Conservation (phyloP, 208 protist genomes). For the Zelonia costaricensis region DNA sequence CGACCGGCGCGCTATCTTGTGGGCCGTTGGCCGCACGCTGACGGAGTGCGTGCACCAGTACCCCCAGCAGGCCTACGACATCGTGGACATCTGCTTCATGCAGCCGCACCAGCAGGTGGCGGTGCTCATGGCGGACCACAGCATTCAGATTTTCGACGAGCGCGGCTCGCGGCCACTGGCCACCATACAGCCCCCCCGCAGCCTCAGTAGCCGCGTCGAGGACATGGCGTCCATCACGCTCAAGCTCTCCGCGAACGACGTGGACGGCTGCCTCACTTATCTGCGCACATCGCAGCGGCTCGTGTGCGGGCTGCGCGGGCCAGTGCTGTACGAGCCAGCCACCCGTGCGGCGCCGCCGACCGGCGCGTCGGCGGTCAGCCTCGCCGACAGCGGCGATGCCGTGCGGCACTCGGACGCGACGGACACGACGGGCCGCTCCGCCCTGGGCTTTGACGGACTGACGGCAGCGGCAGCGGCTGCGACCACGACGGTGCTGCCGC, state of each 20-base stretch:
- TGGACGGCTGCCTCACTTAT: conserved; percentile 66
- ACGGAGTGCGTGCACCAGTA: conserved; percentile 69
- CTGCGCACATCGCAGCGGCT: conserved; percentile 44
- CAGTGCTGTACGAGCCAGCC: conserved; percentile 62
- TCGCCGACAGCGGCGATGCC: not conserved
- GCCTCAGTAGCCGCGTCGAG: conserved; percentile 44
- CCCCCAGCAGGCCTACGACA: conserved; percentile 81
- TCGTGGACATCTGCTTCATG: conserved; percentile 65
- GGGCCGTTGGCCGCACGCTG: conserved; percentile 60
- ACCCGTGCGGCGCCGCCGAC: not conserved
- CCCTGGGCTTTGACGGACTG: too few relatives aligned
- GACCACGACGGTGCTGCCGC: not conserved
- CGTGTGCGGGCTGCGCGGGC: conserved; percentile 67
- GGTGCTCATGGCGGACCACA: conserved; percentile 65
- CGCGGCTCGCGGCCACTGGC: conserved; percentile 53
- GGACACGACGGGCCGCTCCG: not conserved
- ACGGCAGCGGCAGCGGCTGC: not conserved
- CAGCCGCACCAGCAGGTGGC: conserved; percentile 49
- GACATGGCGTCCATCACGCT: conserved; percentile 68
- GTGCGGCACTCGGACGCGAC: too few relatives aligned
- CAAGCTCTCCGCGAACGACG: conserved; percentile 57
- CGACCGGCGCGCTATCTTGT: conserved; percentile 73
- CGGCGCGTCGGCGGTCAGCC: too few relatives aligned
- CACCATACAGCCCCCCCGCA: conserved; percentile 46
- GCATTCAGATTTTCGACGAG: conserved; percentile 75